Evolutionary conservation across 257 asterid genomes (phyloP), one percentile per base, ranked within the genome.

Genomic region (Ophiorrhiza pumila): DNA sequence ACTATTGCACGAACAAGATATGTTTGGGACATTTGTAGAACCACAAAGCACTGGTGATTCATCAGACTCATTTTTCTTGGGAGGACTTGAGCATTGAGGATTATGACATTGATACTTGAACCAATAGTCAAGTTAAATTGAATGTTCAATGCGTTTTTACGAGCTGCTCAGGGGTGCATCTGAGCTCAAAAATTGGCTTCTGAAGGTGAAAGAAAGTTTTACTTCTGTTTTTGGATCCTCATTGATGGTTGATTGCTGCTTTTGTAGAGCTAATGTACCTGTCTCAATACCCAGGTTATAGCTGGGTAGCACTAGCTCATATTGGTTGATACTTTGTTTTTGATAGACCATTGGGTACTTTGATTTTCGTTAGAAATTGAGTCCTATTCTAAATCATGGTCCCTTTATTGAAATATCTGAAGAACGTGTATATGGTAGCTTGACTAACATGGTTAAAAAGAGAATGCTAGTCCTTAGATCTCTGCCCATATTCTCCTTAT

Each of bases 321-420:
- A 55, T 53, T 35, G 41, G 67, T n/a, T 31, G 42, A 22, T 65
- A 50, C 46, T 74, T 31, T 68, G 71, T 17, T 13, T 65, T 31
- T 65, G 72, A 52, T 53, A 25, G 5, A 17, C 39, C 47, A 2
- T 27, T 15, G 17, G 37, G 12, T 27, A 11, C 11, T 9, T 29
- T 57, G 27, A 27, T 45, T 66, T 29, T 2, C 4, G 11, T 12
- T 58, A 29, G 59, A 32, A 10, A 43, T 29, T 67, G 29, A 9
- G 41, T 18, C 56, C 49, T 45, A 32, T 8, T 68, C 31, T 45
- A 9, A 20, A 27, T 66, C 22, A 23, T 52, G 65, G 6, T 55
- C 35, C 42, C 39, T 31, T 25, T n/a, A 22, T 31, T 47, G 53
- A 35, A 49, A 25, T 35, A 47, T 14, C 32, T 32, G 12, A 47